Percentiles rank a stretch among this genome's conserved stretches.
Evolutionary conservation across 2,329 filamentous ascomycete genomes (phyloP).

Genomic region (Penicillium freii): DNA sequence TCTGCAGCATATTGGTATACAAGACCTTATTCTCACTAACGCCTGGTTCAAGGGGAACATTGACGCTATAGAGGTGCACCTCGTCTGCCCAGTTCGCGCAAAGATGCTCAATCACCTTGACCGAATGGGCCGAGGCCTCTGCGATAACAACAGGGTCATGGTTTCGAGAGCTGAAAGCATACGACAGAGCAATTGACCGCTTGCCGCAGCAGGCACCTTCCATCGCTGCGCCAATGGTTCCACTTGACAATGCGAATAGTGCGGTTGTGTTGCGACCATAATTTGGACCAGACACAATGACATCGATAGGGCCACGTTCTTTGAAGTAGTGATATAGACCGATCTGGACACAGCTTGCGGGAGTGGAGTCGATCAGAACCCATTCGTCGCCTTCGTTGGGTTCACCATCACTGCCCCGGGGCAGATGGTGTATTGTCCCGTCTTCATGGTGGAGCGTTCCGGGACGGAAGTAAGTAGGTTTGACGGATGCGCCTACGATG

Average conservation of each 20-base stretch:
- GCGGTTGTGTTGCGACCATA: constrained; percentile 81
- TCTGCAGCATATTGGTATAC: constrained; percentile 86
- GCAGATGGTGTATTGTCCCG: constrained; percentile 64
- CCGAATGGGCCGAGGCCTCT: constrained; percentile 70
- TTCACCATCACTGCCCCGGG: constrained; percentile 53
- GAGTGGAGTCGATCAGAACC: constrained; percentile 77
- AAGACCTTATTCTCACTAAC: constrained; percentile 70
- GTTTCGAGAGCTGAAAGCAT: constrained; percentile 82
- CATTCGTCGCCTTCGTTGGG: constrained; percentile 65
- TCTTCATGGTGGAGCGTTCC: constrained; percentile 61
- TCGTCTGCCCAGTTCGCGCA: constrained; percentile 69
- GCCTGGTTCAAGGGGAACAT: constrained; percentile 78
- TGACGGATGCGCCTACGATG: constrained; percentile 84
- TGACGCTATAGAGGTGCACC: constrained; percentile 85
- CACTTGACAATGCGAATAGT: constrained; percentile 73
- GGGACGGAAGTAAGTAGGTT: constrained; percentile 78
- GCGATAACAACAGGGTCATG: constrained; percentile 80
- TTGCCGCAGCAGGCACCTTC: constrained; percentile 71
- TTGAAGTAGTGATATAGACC: constrained; percentile 77
- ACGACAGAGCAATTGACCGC: constrained; percentile 77
- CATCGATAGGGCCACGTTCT: constrained; percentile 67
- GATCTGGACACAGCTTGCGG: constrained; percentile 78
- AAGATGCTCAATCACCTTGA: constrained; percentile 76
- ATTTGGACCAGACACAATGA: constrained; percentile 78
- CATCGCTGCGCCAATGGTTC: constrained; percentile 73